phyloP scores from a whole-genome alignment of 805 yeast species.

The Candida orba region DNA sequence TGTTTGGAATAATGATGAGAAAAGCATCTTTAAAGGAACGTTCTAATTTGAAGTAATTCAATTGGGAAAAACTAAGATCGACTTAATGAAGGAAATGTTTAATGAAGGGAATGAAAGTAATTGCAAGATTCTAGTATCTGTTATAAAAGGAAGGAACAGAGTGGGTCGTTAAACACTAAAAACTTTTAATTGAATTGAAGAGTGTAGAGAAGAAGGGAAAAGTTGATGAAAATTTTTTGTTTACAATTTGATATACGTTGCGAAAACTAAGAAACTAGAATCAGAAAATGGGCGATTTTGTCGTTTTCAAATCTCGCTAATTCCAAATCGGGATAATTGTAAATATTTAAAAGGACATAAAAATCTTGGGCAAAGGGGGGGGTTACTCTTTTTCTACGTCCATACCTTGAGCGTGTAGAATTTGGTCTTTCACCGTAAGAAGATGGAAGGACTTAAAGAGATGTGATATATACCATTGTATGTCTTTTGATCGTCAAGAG shows the following conservation, averaged over 20 bases:
- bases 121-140: slow-evolving; percentile 17
- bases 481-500: no score
- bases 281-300: background rate
- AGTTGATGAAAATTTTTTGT: slow-evolving; percentile 5
- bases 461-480: no score
- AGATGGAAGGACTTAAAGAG: no score
- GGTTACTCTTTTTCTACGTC: no score
- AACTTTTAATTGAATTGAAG: background rate
- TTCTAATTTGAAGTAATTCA: background rate
- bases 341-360: background rate
- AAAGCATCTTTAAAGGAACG: slow-evolving; percentile 32
- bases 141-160: slow-evolving; percentile 27
- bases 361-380: background rate
- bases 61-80: background rate
- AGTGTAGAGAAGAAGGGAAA: background rate
- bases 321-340: slow-evolving; percentile 1
- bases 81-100: background rate
- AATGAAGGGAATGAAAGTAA: slow-evolving; percentile 3
- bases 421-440: no score
- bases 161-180: slow-evolving; percentile 14
- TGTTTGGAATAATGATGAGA: slow-evolving; percentile 35
- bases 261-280: background rate
- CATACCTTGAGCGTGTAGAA: no score
- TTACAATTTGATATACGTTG: background rate
- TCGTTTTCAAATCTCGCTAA: background rate